Percentiles rank a stretch among this genome's conserved stretches.
These are phyloP conservation scores for Venturia oleaginea DNA, from an alignment of 2,329 filamentous ascomycete species.

Conservation along the genomic window DNA sequence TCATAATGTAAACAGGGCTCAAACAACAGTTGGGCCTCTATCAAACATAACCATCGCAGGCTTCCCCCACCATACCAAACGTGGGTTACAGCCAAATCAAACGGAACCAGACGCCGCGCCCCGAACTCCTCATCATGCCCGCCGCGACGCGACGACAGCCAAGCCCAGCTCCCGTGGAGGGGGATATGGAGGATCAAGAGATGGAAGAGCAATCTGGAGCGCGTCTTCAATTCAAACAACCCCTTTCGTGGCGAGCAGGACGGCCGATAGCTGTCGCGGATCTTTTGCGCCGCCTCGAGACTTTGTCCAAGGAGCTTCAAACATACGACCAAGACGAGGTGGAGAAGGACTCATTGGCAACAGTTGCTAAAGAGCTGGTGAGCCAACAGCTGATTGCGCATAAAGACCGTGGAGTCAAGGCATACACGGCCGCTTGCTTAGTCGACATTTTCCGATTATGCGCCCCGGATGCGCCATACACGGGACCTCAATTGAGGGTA, in stretches of 20 bases:
- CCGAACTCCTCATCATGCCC: neutral
- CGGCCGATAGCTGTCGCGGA: slow-evolving; percentile 79
- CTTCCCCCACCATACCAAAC: neutral
- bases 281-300: slow-evolving; percentile 70
- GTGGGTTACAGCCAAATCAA: neutral
- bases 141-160: neutral
- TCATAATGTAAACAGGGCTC: neutral
- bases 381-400: slow-evolving; percentile 75
- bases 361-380: slow-evolving; percentile 77
- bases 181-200: slow-evolving; percentile 8
- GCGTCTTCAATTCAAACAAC: slow-evolving; percentile 65
- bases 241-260: slow-evolving; percentile 84
- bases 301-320: slow-evolving; percentile 71
- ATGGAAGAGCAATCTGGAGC: slow-evolving; percentile 1
- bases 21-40: neutral
- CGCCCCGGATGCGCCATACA: slow-evolving; percentile 92
- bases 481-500: slow-evolving; percentile 81
- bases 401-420: slow-evolving; percentile 88
- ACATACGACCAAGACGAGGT: slow-evolving; percentile 81
- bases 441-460: slow-evolving; percentile 90
- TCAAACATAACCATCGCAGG: neutral
- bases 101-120: neutral
- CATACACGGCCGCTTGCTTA: slow-evolving; percentile 78
- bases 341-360: slow-evolving; percentile 71
- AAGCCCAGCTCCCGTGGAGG: neutral